Base-by-base conservation (phyloP, 2,329 filamentous ascomycete species). In the Boeremia lycopersici region DNA sequence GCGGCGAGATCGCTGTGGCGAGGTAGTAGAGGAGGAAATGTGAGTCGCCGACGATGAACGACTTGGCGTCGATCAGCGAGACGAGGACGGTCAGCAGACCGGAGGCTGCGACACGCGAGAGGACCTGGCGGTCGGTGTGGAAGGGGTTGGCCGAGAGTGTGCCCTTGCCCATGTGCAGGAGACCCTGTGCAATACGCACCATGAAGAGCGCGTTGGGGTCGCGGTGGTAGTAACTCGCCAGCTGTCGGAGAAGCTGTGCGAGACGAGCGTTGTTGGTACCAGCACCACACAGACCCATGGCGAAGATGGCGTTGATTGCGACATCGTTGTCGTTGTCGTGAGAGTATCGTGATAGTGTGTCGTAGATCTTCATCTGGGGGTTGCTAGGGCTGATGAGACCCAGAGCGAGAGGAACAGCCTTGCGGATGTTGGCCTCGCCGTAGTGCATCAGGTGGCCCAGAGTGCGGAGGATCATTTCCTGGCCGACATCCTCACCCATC, bases 361-460 rank as follows among this genome's bases (percentile, higher is more conserved):
- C 95, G 80, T 99, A 99, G 42, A 99, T 90, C 83, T 98, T 99
- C 93, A 99, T 99, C 76, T 99, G 96, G 10, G 95, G 95, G 79
- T 99, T 99, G 79, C 92, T 97, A 11, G 96, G 91, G 78, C 91
- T 96, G 72, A 99, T 89, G 49, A 99, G 84, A 69, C 93, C 96
- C 91, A 99, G 96, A 25, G 95, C 95, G 49, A 99, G 83, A 31
- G 95, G 95, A 28, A 99, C 95, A 17, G 93, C 93, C 72, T 95
- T 95, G 59, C 95, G 89, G 68, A 99, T 99, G 74, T 99, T 98
- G 72, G 93, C 84, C 76, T 97, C 93, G 61, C 96, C 95, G 70
- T 99, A 99, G 79, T 99, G 95, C 95, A 99, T 99, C 57, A 99
- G 83, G 75, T 99, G 95, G 44, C 93, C 95, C 68, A 99, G 98